Percentiles rank a stretch among this genome's conserved stretches.
Conservation (phyloP, 495 filamentous ascomycete genomes). For the Cetradonia linearis region DNA sequence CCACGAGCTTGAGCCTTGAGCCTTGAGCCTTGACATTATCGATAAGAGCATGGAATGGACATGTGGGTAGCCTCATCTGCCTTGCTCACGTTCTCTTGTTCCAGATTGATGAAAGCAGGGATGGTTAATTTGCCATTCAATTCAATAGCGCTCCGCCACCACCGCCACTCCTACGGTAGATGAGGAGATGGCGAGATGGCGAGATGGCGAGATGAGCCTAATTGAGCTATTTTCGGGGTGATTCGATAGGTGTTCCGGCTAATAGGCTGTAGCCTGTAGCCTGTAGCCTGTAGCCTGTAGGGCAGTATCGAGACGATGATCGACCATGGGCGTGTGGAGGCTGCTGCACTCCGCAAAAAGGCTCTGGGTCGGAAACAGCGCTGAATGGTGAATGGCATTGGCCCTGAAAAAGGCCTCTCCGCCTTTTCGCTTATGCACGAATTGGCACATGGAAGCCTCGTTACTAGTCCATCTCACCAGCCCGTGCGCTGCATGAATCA, state of each 20-base stretch:
- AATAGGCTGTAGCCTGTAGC: no score
- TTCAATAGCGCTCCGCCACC: background rate
- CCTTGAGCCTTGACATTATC: no score
- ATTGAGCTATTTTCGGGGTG: background rate
- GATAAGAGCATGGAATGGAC: no score
- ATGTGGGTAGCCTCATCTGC: no score
- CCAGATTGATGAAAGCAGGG: background rate
- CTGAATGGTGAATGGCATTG: slow-evolving; percentile 6
- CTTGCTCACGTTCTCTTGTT: background rate
- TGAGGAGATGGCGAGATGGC: no score
- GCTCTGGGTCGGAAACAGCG: background rate
- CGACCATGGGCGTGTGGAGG: slow-evolving; percentile 7
- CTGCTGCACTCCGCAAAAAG: slow-evolving; percentile 10
- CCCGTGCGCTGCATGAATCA: slow-evolving; percentile 8
- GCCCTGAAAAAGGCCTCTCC: background rate
- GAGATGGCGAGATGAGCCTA: background rate
- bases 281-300: background rate
- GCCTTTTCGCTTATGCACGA: slow-evolving; percentile 9
- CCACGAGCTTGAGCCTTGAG: no score
- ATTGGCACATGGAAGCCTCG: slow-evolving; percentile 11
- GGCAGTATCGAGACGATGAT: slow-evolving; percentile 1
- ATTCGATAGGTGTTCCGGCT: background rate
- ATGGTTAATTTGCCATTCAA: background rate
- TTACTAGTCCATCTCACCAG: slow-evolving; percentile 1
- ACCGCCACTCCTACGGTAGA: no score